Conservation (phyloP, 148 eudicot genomes). For the Vaccinium darrowii region DNA sequence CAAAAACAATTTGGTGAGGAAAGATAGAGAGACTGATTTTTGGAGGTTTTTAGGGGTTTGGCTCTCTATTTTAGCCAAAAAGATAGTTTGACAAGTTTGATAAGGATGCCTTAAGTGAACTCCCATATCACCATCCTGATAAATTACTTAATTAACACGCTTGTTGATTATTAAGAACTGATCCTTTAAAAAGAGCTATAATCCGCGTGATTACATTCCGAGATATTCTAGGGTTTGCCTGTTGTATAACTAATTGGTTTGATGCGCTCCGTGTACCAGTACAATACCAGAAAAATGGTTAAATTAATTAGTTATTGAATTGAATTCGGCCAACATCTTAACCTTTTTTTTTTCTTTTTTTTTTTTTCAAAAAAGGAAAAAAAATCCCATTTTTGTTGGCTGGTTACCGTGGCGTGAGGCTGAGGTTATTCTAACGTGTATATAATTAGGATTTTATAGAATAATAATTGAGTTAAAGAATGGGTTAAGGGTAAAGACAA, state of each 20-base stretch:
- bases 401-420: slow-evolving; percentile 16
- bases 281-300: background rate
- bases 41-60: no score
- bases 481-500: slow-evolving; percentile 21
- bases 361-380: background rate
- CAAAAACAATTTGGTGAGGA: no score
- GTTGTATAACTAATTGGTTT: background rate
- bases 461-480: background rate
- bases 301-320: background rate
- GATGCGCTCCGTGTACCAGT: background rate
- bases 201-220: background rate
- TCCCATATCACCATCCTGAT: background rate
- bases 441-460: background rate
- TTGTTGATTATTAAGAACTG: background rate
- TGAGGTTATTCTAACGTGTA: slow-evolving; percentile 33
- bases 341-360: background rate
- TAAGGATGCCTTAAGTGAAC: no score
- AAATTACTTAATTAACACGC: background rate
- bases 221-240: background rate
- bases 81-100: no score
- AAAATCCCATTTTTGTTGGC: background rate
- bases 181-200: background rate
- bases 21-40: no score
- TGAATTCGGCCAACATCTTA: background rate
- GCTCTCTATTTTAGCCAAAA: no score